These are phyloP conservation scores for Oxyria digyna DNA, from an alignment of 148 eudicot species.

Conservation along the genomic window DNA sequence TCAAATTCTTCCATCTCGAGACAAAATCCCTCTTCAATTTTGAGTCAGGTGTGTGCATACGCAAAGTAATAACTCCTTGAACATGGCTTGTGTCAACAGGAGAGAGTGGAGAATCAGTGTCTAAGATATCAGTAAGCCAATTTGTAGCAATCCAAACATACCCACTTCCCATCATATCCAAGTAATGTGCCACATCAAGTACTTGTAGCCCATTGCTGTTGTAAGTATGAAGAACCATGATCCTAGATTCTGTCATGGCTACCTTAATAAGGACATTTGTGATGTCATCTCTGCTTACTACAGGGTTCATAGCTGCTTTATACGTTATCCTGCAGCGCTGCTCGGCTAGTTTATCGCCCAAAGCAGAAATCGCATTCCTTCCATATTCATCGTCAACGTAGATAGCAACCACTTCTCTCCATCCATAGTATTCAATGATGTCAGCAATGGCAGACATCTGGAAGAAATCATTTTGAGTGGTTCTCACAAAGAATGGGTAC, in stretches of 20 bases:
- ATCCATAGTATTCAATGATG: constrained; percentile 30
- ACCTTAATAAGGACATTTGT: constrained; percentile 27
- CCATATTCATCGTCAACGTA: constrained; percentile 51
- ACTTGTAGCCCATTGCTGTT: constrained; percentile 23
- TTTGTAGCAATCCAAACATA: constrained; percentile 65
- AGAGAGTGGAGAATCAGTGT: constrained; percentile 28
- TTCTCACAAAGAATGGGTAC: constrained; percentile 35
- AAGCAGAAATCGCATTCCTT: constrained; percentile 41
- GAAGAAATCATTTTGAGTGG: constrained; percentile 32
- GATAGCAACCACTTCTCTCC: constrained; percentile 43
- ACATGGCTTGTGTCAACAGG: constrained; percentile 10
- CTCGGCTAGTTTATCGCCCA: constrained; percentile 27
- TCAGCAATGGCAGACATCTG: constrained; percentile 59
- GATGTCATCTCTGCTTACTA: constrained; percentile 23
- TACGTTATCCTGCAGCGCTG: constrained; percentile 29
- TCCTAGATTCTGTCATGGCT: constrained; percentile 32
- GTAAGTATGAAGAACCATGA: constrained; percentile 41
- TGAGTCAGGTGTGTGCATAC: constrained; percentile 40
- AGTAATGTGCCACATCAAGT: constrained; percentile 31
- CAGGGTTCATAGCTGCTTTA: constrained; percentile 33
- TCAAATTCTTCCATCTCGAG: constrained; percentile 35
- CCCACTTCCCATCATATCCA: constrained; percentile 41
- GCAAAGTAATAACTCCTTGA: constrained; percentile 44
- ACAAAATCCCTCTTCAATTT: constrained; percentile 24
- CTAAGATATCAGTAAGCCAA: constrained; percentile 47